Base-by-base conservation (phyloP, 257 asterid species). In the Ophiorrhiza pumila region DNA sequence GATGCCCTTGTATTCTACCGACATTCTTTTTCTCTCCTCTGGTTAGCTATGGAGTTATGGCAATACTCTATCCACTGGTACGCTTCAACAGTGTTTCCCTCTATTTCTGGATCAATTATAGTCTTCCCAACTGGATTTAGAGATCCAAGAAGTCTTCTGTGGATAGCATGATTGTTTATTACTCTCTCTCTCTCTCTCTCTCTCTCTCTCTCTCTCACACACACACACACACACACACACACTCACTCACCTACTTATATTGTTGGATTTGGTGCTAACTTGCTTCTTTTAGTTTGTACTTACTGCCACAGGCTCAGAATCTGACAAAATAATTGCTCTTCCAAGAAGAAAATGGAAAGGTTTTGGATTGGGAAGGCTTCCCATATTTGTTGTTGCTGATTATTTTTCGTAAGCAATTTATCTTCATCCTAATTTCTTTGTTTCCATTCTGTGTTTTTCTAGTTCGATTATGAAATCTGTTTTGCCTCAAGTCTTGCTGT, bases 1-100 rank as follows among this genome's bases (percentile, higher is more conserved):
- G 99, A 80, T 85, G 88, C 78, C 98, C 97, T 1, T 94, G 97
- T 71, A 95, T 90, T 72, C 78, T 94, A 80, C 89, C 97, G 22
- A 85, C 71, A 55, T 88, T 83, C 84, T 83, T 91, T 72, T 86
- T 27, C 87, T 88, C 98, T 78, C 96, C 99, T 55, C 91, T 91
- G 18, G 97, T 94, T 71, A 91, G 99, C 89, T 91, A 89, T 69
- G 99, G 99, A 71, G 92, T 90, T 74, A 88, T 94, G 99, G 97
- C 98, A 57, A 72, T 87, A 69, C 86, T 94, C 8, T 94, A 82
- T 83, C 98, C 99, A 32, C 77, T 94, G 83, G 99, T 94, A 90
- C 66, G 86, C 79, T 39, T 32, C 59, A 37, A 27, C 23, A 27
- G 31, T 47, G 72, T 41, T 70, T 27, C 72, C 50, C 50, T 29